Evolutionary conservation across 805 yeast genomes (phyloP).

Genomic region (Candida chauliodis): DNA sequence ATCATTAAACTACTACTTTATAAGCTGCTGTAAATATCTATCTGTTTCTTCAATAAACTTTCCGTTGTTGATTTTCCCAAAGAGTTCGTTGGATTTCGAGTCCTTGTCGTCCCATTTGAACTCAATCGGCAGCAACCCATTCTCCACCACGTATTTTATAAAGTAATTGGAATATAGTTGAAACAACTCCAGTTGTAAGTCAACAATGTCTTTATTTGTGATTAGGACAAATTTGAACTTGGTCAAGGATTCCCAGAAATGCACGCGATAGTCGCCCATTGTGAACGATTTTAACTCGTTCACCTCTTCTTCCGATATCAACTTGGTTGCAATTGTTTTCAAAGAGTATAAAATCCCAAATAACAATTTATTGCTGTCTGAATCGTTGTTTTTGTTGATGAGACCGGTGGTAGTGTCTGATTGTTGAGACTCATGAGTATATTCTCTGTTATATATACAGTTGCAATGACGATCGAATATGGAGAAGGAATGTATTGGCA

Average conservation of each 20-base stretch:
- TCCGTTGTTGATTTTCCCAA: constrained; percentile 48
- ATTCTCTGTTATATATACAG: constrained; percentile 80
- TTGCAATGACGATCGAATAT: constrained; percentile 89
- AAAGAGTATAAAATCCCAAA: constrained; percentile 84
- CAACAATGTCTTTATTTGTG: constrained; percentile 60
- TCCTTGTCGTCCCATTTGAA: constrained; percentile 32
- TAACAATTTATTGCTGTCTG: constrained; percentile 73
- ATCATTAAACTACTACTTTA: too few relatives aligned
- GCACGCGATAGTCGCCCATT: constrained; percentile 78
- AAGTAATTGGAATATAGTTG: constrained; percentile 59
- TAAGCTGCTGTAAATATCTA: constrained; percentile 24
- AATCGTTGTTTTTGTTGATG: constrained; percentile 52
- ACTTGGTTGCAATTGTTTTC: constrained; percentile 65
- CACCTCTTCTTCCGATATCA: constrained; percentile 20
- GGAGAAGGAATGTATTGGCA: constrained; percentile 83
- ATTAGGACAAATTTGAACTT: constrained; percentile 73
- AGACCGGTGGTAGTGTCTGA: constrained; percentile 15
- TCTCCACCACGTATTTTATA: constrained; percentile 58
- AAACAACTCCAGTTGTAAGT: constrained; percentile 51
- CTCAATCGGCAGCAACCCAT: constrained; percentile 53
- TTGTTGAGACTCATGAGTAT: constrained; percentile 11
- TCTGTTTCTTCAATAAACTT: constrained; percentile 57
- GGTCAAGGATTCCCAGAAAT: constrained; percentile 74
- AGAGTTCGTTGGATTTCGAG: constrained; percentile 5
- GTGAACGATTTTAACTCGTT: constrained; percentile 50